Evolutionary conservation across 2,329 filamentous ascomycete genomes (phyloP).

Genomic region (Clarireedia homoeocarpa): DNA sequence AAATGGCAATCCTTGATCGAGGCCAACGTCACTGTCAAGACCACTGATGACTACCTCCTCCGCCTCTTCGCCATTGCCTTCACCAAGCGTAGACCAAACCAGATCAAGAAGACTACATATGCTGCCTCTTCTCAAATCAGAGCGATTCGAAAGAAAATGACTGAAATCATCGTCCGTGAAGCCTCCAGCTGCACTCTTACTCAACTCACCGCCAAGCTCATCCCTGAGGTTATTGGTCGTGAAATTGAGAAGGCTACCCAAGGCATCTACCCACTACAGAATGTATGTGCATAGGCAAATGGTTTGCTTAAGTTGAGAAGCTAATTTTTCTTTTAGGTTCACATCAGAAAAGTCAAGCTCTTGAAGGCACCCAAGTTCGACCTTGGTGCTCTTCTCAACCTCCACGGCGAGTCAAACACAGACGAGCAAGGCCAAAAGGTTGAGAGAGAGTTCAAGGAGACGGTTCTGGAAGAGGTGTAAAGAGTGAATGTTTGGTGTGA

Average conservation of each 20-base stretch:
- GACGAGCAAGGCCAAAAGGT: slow-evolving; percentile 98
- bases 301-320: slow-evolving; percentile 6
- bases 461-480: slow-evolving; percentile 90
- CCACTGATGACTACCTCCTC: slow-evolving; percentile 98
- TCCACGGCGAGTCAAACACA: slow-evolving; percentile 94
- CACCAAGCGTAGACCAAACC: slow-evolving; percentile 98
- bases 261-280: slow-evolving; percentile 99
- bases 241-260: slow-evolving; percentile 99
- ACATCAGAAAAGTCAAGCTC: slow-evolving; percentile 99
- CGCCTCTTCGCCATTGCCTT: slow-evolving; percentile 98
- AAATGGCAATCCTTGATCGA: slow-evolving; percentile 99
- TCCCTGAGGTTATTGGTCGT: slow-evolving; percentile 97
- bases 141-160: slow-evolving; percentile 99
- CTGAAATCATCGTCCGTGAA: slow-evolving; percentile 96
- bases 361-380: slow-evolving; percentile 99
- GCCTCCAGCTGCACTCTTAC: slow-evolving; percentile 88
- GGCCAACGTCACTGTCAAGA: slow-evolving; percentile 99
- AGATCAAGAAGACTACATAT: slow-evolving; percentile 99
- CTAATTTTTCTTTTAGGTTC: slow-evolving; percentile 60
- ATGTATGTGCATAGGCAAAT: slow-evolving; percentile 52
- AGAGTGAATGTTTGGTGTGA: slow-evolving; percentile 25
- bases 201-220: slow-evolving; percentile 97
- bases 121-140: slow-evolving; percentile 95
- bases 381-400: slow-evolving; percentile 87
- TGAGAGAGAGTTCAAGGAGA: slow-evolving; percentile 99